Conservation (phyloP, 331 rosid genomes). For the Acacia concinna region DNA sequence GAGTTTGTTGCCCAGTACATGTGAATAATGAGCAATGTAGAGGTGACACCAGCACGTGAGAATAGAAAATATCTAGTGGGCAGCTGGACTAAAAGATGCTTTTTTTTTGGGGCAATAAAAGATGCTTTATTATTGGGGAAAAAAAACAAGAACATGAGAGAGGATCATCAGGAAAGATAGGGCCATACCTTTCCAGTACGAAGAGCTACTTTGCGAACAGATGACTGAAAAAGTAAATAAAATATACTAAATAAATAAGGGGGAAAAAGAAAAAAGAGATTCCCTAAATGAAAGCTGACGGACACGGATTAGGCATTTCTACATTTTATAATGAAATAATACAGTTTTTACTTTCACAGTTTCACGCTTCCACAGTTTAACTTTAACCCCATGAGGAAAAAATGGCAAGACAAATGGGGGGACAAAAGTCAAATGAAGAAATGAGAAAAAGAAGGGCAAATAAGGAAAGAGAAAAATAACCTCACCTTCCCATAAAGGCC, state of each 20-base stretch:
- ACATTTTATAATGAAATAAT: too few relatives aligned
- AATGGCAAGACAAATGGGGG: not conserved
- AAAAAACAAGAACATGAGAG: not conserved
- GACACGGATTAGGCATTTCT: too few relatives aligned
- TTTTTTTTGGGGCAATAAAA: too few relatives aligned
- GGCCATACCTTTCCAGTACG: conserved; percentile 76
- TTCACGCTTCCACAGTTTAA: too few relatives aligned
- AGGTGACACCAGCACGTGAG: too few relatives aligned
- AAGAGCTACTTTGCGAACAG: conserved; percentile 84
- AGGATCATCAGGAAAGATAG: not conserved
- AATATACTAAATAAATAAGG: not conserved
- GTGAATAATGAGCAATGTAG: too few relatives aligned
- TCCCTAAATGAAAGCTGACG: not conserved
- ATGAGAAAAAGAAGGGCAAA: not conserved
- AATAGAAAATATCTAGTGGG: too few relatives aligned
- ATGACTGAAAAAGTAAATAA: conserved; percentile 65
- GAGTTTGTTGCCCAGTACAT: too few relatives aligned
- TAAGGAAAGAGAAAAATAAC: not conserved
- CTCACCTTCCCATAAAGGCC: conserved; percentile 52
- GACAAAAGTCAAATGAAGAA: not conserved
- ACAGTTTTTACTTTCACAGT: too few relatives aligned
- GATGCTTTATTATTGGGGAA: too few relatives aligned
- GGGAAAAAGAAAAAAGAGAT: not conserved
- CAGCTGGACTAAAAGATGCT: too few relatives aligned
- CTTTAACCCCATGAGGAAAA: not conserved